Evolutionary conservation across 768 basidiomycete genomes (phyloP).

Genomic region (Mycena chlorophos): DNA sequence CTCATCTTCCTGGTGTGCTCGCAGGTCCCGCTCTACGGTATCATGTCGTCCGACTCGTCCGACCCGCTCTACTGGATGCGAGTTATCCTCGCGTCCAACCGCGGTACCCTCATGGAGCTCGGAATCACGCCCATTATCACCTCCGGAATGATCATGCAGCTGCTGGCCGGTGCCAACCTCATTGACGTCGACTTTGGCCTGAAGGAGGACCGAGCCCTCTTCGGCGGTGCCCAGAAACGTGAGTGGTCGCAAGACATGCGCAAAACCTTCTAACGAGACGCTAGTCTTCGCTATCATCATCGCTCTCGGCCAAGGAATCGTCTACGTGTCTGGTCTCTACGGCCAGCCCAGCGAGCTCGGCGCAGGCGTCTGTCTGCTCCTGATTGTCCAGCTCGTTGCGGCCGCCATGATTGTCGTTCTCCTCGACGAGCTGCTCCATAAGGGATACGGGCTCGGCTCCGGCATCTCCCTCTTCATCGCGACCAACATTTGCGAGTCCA

Average conservation of each 20-base stretch:
- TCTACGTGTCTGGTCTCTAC: conserved; percentile 97
- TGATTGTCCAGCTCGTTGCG: conserved; percentile 93
- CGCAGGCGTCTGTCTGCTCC: conserved; percentile 93
- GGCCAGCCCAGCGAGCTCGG: conserved; percentile 92
- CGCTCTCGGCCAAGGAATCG: conserved; percentile 92
- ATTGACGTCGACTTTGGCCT: conserved; percentile 97
- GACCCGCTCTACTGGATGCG: conserved; percentile 99
- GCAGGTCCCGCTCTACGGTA: conserved; percentile 97
- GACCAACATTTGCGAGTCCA: conserved; percentile 99
- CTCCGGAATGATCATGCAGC: conserved; percentile 99
- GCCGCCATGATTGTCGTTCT: conserved; percentile 96
- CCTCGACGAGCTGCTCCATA: conserved; percentile 97
- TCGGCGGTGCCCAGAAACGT: conserved; percentile 97
- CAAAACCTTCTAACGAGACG: neutral
- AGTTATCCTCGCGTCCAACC: conserved; percentile 97
- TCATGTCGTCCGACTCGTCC: conserved; percentile 99
- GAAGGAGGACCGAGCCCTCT: conserved; percentile 95
- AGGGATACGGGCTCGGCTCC: conserved; percentile 97
- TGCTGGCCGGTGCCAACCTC: conserved; percentile 94
- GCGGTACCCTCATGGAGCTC: conserved; percentile 98
- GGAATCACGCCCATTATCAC: conserved; percentile 98
- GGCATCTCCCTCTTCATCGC: conserved; percentile 99
- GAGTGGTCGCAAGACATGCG: conserved; percentile 31
- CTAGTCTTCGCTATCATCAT: conserved; percentile 97
- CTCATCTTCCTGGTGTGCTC: conserved; percentile 99